Conservation (phyloP, 2,329 filamentous ascomycete genomes). For the Didymella lethalis region DNA sequence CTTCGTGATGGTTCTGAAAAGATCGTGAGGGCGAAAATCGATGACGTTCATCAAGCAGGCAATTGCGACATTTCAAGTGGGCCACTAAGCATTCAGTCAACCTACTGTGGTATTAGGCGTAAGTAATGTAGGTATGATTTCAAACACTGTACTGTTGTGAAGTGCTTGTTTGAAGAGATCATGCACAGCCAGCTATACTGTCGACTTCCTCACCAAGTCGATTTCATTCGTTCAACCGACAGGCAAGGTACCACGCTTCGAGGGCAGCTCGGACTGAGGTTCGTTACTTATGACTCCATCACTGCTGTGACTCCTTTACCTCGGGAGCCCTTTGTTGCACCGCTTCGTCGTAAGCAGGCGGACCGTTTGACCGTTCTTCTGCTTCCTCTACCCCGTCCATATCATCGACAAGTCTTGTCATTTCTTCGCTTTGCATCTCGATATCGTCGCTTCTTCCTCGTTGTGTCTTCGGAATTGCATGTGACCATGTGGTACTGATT, state of each 20-base stretch:
- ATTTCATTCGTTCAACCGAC: not conserved
- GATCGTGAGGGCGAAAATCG: slow-evolving; percentile 9
- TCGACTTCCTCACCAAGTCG: not conserved
- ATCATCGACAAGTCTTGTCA: slow-evolving; percentile 20
- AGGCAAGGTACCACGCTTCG: not conserved
- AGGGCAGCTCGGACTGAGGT: not conserved
- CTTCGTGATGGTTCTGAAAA: slow-evolving; percentile 6
- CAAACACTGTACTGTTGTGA: not conserved
- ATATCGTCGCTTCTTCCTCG: slow-evolving; percentile 10
- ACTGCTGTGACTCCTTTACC: not conserved
- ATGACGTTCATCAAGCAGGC: slow-evolving; percentile 19
- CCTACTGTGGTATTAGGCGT: not conserved
- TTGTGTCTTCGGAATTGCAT: not conserved
- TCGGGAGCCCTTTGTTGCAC: not conserved
- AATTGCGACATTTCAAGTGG: slow-evolving; percentile 25
- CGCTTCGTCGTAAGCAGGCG: slow-evolving; percentile 17
- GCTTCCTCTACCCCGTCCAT: slow-evolving; percentile 19
- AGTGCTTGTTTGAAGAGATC: not conserved
- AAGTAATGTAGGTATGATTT: not conserved
- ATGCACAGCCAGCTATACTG: not conserved
- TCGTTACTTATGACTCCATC: not conserved
- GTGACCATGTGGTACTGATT: slow-evolving; percentile 1
- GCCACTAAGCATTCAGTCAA: slow-evolving; percentile 5
- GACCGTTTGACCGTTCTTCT: not conserved
- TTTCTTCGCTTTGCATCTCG: slow-evolving; percentile 27